A percentile compares a stretch with the other conserved stretches of the same genome.
Evolutionary conservation across 352 stramenopile species (phyloP).

Genomic region (Phytopythium mirpurense): DNA sequence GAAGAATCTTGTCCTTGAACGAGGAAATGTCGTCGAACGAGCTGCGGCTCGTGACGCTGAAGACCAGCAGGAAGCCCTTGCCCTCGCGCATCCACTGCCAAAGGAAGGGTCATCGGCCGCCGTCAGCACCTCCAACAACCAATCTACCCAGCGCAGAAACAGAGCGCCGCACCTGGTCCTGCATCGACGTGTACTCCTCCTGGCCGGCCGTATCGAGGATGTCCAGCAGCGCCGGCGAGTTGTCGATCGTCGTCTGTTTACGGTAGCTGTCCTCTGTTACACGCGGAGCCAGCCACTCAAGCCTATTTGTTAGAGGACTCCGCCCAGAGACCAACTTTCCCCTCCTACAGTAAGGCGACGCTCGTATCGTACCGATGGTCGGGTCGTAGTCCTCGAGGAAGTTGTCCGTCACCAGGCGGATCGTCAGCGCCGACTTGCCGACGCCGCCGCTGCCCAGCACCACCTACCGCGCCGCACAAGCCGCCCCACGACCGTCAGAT

Average conservation of each 20-base stretch:
- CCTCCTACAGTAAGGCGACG: neutral
- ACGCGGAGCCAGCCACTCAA: neutral
- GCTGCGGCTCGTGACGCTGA: slow-evolving; percentile 85
- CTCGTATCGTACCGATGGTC: slow-evolving; percentile 64
- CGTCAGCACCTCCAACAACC: too few relatives aligned
- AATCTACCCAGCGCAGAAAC: too few relatives aligned
- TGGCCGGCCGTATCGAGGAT: slow-evolving; percentile 91
- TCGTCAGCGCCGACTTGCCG: slow-evolving; percentile 90
- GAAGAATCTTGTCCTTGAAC: slow-evolving; percentile 90
- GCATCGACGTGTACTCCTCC: slow-evolving; percentile 91
- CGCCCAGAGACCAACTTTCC: too few relatives aligned
- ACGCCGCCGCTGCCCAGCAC: slow-evolving; percentile 89
- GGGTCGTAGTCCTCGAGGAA: slow-evolving; percentile 93
- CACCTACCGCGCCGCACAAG: slow-evolving; percentile 57
- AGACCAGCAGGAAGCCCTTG: slow-evolving; percentile 88
- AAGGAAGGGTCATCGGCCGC: too few relatives aligned
- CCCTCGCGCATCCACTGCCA: slow-evolving; percentile 89
- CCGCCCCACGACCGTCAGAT: neutral
- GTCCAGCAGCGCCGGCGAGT: slow-evolving; percentile 75
- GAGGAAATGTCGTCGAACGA: slow-evolving; percentile 88
- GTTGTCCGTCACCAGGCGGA: slow-evolving; percentile 90
- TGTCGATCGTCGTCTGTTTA: slow-evolving; percentile 87
- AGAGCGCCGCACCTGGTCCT: slow-evolving; percentile 61
- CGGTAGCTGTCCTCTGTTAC: slow-evolving; percentile 89
- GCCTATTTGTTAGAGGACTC: neutral